Evolutionary conservation across 73 alveolate genomes (phyloP).

Genomic region (Paramecium pentaurelia): DNA sequence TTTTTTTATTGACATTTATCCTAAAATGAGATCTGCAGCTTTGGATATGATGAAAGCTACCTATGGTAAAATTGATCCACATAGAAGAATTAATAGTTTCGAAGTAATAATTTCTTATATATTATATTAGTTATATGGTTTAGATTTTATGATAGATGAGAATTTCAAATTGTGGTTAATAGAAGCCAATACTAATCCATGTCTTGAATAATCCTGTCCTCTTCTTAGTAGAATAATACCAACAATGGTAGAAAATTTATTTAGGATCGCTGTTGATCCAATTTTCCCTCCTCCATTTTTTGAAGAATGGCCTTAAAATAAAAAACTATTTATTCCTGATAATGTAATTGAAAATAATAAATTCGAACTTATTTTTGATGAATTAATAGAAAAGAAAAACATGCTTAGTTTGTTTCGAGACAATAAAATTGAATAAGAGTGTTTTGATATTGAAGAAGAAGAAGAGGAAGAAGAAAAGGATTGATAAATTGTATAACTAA

Average conservation of each 20-base stretch:
- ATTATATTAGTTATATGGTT: slow-evolving; percentile 38
- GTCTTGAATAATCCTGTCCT: slow-evolving; percentile 56
- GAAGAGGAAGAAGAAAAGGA: slow-evolving; percentile 48
- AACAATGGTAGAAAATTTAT: slow-evolving; percentile 56
- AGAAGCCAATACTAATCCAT: slow-evolving; percentile 60
- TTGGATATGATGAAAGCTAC: slow-evolving; percentile 68
- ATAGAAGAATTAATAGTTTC: slow-evolving; percentile 51
- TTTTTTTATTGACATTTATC: slow-evolving; percentile 61
- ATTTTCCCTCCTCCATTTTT: slow-evolving; percentile 58
- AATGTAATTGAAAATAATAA: slow-evolving; percentile 48
- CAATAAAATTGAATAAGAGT: slow-evolving; percentile 51
- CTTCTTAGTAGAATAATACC: slow-evolving; percentile 58
- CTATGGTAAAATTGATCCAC: slow-evolving; percentile 61
- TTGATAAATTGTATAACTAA: neutral
- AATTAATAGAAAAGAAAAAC: slow-evolving; percentile 9
- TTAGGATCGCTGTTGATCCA: slow-evolving; percentile 61
- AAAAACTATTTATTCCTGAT: slow-evolving; percentile 55
- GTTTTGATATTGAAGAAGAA: slow-evolving; percentile 58
- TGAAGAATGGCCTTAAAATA: slow-evolving; percentile 57
- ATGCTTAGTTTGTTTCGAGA: slow-evolving; percentile 38
- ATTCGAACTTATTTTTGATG: slow-evolving; percentile 60
- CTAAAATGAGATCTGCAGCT: slow-evolving; percentile 64
- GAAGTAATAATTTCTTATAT: neutral
- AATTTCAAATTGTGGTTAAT: slow-evolving; percentile 52
- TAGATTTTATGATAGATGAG: slow-evolving; percentile 63